These are phyloP conservation scores for Xylariales sp. DNA, from an alignment of 2,329 filamentous ascomycete species.

Conservation along the genomic window DNA sequence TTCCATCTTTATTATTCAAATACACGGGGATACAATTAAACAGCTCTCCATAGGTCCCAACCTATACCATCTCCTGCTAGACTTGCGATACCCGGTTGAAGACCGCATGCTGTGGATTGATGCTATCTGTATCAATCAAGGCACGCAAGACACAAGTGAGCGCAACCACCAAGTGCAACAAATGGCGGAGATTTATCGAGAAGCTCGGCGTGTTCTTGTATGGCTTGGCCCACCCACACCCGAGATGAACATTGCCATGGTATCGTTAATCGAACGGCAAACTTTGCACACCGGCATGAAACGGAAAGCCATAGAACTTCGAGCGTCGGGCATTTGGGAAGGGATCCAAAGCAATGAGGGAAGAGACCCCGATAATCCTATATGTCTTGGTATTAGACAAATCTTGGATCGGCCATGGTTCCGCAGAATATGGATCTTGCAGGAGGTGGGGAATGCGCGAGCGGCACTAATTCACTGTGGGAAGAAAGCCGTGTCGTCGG, in stretches of 20 bases:
- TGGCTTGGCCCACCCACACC: constrained; percentile 7
- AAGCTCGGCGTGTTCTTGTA: constrained; percentile 3
- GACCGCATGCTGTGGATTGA: constrained; percentile 14
- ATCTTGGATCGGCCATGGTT: constrained; percentile 17
- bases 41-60: background rate
- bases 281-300: background rate
- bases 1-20: background rate
- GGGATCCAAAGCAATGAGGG: background rate
- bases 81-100: background rate
- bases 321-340: background rate
- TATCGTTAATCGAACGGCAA: background rate
- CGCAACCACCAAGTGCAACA: constrained; percentile 15
- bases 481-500: background rate
- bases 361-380: background rate
- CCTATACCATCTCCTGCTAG: background rate
- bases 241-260: background rate
- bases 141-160: background rate
- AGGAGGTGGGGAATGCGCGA: constrained; percentile 19
- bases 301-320: background rate
- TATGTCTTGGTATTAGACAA: constrained; percentile 1
- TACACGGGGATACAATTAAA: background rate
- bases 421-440: constrained; percentile 18
- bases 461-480: constrained; percentile 5
- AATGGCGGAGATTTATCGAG: constrained; percentile 9
- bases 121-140: background rate